Evolutionary conservation across 2,329 filamentous ascomycete species (phyloP), one percentile per base, ranked within the genome.

Genomic region (Tolypocladium cylindrosporum): DNA sequence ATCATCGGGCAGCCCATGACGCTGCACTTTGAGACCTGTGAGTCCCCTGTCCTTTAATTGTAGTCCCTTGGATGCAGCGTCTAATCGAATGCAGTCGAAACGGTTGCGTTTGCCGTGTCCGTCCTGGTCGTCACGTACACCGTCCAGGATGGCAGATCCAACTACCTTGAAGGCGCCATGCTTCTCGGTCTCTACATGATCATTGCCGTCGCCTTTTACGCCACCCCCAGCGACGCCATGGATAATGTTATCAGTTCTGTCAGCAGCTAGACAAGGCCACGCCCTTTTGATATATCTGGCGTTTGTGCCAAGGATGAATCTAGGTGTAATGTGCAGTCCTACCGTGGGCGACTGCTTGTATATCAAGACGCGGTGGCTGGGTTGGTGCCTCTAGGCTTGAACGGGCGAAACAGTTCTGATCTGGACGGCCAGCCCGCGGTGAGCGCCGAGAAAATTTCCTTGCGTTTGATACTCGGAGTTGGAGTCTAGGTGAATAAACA

Each of bases 131-230:
- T 91, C 40, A 89, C 83, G 58, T 91, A 85, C 72, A 88, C 82
- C 3, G 87, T 92, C 50, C 86, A 90, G 68, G 90, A 93, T 67
- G 90, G 90, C 66, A 90, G 89, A 72, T 90, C 86, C 16, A 94
- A 93, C 72, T 93, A 93, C 65, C 81, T 93, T 27, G 89, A 93
- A 71, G 89, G 89, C 51, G 87, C 87, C 54, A 88, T 93, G 83
- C 67, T 76, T 53, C 66, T 76, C 58, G 74, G 73, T 55, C 73
- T 85, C 19, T 85, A 85, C 66, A 65, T 79, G 54, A 85, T 85
- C 64, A 85, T 85, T 60, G 82, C 82, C 5, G 70, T 85, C 40
- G 82, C 82, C 19, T 85, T 85, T 66, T 85, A 79, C 65, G 81
- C 79, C 58, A 81, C 77, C 16, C 81, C 81, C 4, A 64, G 66